These are phyloP conservation scores for Aureobasidium melanogenum DNA, from an alignment of 2,329 filamentous ascomycete genomes.

Conservation along the genomic window DNA sequence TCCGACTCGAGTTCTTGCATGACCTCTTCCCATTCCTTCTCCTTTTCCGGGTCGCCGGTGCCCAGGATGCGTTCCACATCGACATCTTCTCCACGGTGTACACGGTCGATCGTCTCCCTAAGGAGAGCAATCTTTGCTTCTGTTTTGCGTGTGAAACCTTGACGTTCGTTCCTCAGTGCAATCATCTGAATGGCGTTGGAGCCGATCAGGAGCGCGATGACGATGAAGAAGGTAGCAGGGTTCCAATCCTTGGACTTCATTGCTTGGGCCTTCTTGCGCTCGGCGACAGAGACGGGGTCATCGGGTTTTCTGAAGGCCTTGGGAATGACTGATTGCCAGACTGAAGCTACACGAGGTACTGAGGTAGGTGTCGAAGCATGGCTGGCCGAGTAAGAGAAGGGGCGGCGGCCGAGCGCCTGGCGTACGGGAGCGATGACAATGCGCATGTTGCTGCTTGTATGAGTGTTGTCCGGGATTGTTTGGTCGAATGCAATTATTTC, in stretches of 20 bases:
- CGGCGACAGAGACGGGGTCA: conserved; percentile 16
- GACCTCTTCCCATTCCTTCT: conserved; percentile 75
- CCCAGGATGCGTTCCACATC: conserved; percentile 79
- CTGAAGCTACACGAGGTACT: conserved; percentile 27
- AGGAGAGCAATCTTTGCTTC: conserved; percentile 71
- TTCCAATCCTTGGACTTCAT: conserved; percentile 32
- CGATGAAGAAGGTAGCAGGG: conserved; percentile 58
- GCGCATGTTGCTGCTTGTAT: not conserved
- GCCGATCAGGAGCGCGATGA: conserved; percentile 68
- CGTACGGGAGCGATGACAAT: not conserved
- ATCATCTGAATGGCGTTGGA: conserved; percentile 95
- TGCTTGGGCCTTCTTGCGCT: conserved; percentile 14
- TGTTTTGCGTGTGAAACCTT: conserved; percentile 62
- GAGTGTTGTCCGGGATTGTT: not conserved
- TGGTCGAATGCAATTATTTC: not conserved
- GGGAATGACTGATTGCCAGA: conserved; percentile 29
- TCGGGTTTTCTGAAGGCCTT: conserved; percentile 22
- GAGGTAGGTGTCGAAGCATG: not conserved
- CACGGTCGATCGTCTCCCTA: conserved; percentile 62
- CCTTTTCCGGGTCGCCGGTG: conserved; percentile 63
- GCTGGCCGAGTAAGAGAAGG: not conserved
- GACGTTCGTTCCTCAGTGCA: conserved; percentile 64
- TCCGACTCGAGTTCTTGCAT: conserved; percentile 13
- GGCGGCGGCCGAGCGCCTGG: not conserved
- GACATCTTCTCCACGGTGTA: conserved; percentile 65